Conservation (phyloP, 1,284 basidiomycete species). For the Cutaneotrichosporon sp. region DNA sequence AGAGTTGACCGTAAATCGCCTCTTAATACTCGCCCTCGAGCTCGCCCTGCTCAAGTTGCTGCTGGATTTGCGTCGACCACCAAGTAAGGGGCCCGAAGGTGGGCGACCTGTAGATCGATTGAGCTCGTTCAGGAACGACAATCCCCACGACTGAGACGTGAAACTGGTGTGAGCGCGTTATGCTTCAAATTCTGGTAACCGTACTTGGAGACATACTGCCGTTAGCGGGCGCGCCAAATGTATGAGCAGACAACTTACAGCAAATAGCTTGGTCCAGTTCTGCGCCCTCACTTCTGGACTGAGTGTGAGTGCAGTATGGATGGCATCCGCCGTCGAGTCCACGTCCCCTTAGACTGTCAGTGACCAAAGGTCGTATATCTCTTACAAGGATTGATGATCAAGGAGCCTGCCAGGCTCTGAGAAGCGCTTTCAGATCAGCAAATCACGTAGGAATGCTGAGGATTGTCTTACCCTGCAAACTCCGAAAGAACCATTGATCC, state of each 20-base stretch:
- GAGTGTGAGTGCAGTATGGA: constrained; percentile 91
- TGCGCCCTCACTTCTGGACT: constrained; percentile 68
- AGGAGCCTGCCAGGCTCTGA: constrained; percentile 85
- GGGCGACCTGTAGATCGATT: constrained; percentile 28
- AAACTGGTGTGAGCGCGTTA: constrained; percentile 38
- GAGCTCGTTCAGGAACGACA: constrained; percentile 77
- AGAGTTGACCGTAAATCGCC: constrained; percentile 17
- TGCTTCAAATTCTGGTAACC: not conserved
- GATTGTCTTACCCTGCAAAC: constrained; percentile 65
- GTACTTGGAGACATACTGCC: constrained; percentile 74
- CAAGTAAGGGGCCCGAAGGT: constrained; percentile 20
- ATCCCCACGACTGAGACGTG: constrained; percentile 87
- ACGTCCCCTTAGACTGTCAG: constrained; percentile 57
- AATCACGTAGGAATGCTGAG: not conserved
- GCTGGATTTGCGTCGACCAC: constrained; percentile 18
- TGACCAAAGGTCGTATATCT: not conserved
- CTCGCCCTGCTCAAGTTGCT: constrained; percentile 19
- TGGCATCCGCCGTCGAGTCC: constrained; percentile 91
- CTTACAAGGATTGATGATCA: constrained; percentile 87
- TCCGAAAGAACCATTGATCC: constrained; percentile 98
- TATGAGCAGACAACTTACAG: constrained; percentile 48
- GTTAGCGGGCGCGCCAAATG: constrained; percentile 46
- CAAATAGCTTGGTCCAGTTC: constrained; percentile 92
- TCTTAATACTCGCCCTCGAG: constrained; percentile 17
- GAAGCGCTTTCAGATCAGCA: constrained; percentile 57